phyloP scores from a whole-genome alignment of 2,329 filamentous ascomycete genomes.

The Chrysoporthe cubensis region DNA sequence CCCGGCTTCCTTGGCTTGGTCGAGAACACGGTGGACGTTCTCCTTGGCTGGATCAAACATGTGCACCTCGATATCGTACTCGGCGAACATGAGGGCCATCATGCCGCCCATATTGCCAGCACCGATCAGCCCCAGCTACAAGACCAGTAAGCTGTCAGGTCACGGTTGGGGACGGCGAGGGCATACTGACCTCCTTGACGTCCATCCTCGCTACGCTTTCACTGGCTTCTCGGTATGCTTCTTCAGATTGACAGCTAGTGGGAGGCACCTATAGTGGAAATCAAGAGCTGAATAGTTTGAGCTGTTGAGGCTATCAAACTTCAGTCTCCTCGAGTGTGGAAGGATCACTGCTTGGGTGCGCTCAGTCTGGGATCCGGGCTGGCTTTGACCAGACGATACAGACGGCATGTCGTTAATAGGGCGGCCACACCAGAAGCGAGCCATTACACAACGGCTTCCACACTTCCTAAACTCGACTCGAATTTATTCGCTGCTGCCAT shows the following conservation, averaged over 20 bases:
- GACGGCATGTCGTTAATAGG: background rate
- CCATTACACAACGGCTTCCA: background rate
- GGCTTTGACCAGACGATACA: background rate
- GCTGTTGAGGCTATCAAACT: conserved; percentile 18
- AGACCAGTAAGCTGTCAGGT: background rate
- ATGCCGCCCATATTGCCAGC: conserved; percentile 64
- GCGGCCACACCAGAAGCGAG: background rate
- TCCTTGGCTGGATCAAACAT: conserved; percentile 54
- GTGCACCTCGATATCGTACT: conserved; percentile 57
- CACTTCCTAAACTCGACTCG: background rate
- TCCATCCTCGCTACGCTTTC: conserved; percentile 9
- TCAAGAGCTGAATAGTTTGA: conserved; percentile 20
- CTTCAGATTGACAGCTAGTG: conserved; percentile 6
- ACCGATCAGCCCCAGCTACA: conserved; percentile 58
- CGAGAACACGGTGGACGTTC: conserved; percentile 49
- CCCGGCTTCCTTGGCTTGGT: conserved; percentile 37
- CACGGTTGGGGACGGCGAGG: background rate
- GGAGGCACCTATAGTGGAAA: conserved; percentile 17
- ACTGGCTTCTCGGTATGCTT: background rate
- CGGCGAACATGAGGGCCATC: conserved; percentile 62
- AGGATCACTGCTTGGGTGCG: conserved; percentile 8
- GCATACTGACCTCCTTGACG: conserved; percentile 16
- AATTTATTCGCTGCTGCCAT: background rate
- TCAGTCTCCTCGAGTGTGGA: conserved; percentile 15
- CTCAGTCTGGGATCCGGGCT: background rate